Percentiles rank a stretch among this genome's conserved stretches.
Evolutionary conservation across 805 yeast species (phyloP).

Genomic region (Clavispora carvajalis): DNA sequence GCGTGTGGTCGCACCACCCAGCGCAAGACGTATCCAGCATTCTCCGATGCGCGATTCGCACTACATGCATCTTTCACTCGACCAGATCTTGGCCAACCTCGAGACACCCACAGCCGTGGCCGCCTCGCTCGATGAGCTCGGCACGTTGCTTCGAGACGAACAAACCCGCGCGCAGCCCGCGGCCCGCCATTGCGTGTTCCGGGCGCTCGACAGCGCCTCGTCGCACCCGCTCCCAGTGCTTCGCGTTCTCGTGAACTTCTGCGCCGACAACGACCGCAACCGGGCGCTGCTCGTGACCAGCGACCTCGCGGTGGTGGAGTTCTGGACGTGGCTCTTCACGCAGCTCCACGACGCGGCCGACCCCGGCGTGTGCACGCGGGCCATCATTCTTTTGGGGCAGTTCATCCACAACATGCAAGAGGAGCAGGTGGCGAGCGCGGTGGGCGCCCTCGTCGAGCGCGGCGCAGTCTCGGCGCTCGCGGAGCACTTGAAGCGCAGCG

Average conservation of each 20-base stretch:
- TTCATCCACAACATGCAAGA: constrained; percentile 25
- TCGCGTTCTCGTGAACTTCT: constrained; percentile 29
- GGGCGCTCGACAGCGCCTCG: constrained; percentile 6
- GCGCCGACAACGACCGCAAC: constrained; percentile 30
- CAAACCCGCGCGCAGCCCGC: constrained; percentile 10
- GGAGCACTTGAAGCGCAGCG: neutral
- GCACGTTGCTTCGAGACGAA: constrained; percentile 18
- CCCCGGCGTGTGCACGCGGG: constrained; percentile 7
- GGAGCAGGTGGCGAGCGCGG: constrained; percentile 7
- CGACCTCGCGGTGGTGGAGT: constrained; percentile 5
- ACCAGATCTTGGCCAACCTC: neutral
- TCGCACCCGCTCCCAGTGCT: constrained; percentile 15
- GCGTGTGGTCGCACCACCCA: neutral
- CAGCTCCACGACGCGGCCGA: neutral
- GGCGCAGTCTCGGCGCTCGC: neutral
- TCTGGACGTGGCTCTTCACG: constrained; percentile 7
- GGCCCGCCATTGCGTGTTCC: constrained; percentile 6
- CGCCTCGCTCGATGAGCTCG: constrained; percentile 6
- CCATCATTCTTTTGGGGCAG: constrained; percentile 25
- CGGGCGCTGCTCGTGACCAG: constrained; percentile 5
- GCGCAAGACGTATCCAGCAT: neutral
- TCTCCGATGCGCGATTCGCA: neutral
- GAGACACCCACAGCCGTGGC: neutral
- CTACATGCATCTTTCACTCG: neutral
- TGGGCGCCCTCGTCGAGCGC: constrained; percentile 1